Evolutionary conservation across 192 early-diverging fungal species (phyloP), one percentile per base, ranked within the genome.

Genomic region (Obelidium mucronatum): DNA sequence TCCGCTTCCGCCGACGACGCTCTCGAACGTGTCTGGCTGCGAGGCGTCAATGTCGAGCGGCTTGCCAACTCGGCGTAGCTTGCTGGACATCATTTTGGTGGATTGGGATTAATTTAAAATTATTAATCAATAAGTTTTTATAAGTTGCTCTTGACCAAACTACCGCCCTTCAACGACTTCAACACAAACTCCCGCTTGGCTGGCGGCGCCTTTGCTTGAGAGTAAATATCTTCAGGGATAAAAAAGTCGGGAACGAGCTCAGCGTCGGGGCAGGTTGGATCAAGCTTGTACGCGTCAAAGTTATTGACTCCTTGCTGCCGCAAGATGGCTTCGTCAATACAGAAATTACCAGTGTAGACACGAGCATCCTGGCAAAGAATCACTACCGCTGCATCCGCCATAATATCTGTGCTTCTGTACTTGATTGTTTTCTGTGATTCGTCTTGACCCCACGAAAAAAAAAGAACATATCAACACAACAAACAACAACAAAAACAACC

Each of bases 321-420:
- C 78, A 95, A 83, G 36, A 95, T 81, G 63, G 90, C 67, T 83
- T 94, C 93, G 75, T 95, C 94, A n/a, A 95, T 87, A 59, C 85
- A 85, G 77, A 94, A 92, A 59, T 94, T 51, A 1, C 72, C 72
- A 24, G 62, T 58, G 54, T 65, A 65, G 1, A 28, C 24, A 31
- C 30, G 35, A 33, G 78, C 72, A 37, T 89, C 81, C 77, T 93
- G 90, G 40, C 77, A 77, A 2, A 93, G 74, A 24, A 94, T 85
- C 55, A 84, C 70, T 58, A 86, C 80, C 5, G 91, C 92, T 1
- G 93, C 93, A 68, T 94, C 93, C 3, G 92, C 91, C 86, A 93
- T 88, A 55, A 94, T 91, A 40, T 87, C 84, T 1, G 91, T 84
- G 36, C 77, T 82, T 26, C 82, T 70, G 48, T 78, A 73, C 51